Evolutionary conservation across 1,284 basidiomycete genomes (phyloP).

Genomic region (Boletus calvinii): DNA sequence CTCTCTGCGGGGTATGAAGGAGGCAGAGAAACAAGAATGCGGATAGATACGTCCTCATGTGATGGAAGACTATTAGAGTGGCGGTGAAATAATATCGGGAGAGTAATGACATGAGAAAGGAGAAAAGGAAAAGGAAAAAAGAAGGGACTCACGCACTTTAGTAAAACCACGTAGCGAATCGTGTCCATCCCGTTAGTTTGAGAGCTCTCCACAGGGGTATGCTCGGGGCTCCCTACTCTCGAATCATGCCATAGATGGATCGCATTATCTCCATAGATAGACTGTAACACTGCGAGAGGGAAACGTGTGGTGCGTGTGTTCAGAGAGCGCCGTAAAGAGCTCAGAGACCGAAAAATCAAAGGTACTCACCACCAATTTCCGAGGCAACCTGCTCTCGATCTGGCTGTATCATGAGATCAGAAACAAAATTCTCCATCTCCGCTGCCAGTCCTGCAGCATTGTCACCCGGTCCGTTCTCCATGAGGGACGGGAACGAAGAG

Average conservation of each 20-base stretch:
- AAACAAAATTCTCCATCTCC: conserved; percentile 48
- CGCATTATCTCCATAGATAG: conserved; percentile 77
- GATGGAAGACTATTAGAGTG: conserved; percentile 38
- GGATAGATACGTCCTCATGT: conserved; percentile 56
- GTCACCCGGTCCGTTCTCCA: conserved; percentile 16
- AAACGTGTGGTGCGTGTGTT: conserved; percentile 8
- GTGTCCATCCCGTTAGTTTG: conserved; percentile 25
- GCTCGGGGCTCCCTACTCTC: conserved; percentile 26
- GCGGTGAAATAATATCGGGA: conserved; percentile 36
- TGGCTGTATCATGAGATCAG: conserved; percentile 44
- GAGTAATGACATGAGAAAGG: conserved; percentile 2
- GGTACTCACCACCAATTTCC: conserved; percentile 62
- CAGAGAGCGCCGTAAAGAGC: neutral
- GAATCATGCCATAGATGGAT: conserved; percentile 54
- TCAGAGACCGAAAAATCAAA: neutral
- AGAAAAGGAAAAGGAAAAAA: too few species aligned
- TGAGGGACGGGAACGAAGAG: conserved; percentile 7
- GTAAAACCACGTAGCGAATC: conserved; percentile 65
- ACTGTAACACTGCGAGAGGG: conserved; percentile 60
- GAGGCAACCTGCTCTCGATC: conserved; percentile 59
- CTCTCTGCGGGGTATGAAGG: conserved; percentile 67
- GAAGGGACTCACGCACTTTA: conserved; percentile 40
- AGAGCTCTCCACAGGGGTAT: conserved; percentile 1
- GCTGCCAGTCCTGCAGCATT: conserved; percentile 24
- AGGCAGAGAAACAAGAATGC: conserved; percentile 74